phyloP scores from a whole-genome alignment of 2,329 filamentous ascomycete genomes.

The Sclerotiophoma versabilis region DNA sequence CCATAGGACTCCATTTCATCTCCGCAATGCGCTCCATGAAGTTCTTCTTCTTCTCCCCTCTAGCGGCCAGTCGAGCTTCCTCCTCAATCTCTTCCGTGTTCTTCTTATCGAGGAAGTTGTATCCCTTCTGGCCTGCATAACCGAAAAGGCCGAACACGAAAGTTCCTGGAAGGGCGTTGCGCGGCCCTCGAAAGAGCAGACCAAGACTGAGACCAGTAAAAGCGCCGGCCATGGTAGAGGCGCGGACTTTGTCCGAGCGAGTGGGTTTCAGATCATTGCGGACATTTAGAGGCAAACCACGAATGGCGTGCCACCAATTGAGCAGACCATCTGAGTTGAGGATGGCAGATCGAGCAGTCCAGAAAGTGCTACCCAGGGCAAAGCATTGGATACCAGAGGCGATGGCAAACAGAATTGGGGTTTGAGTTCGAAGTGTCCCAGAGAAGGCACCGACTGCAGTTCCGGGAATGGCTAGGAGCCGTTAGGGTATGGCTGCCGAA shows the following conservation, averaged over 20 bases:
- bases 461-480: conserved; percentile 67
- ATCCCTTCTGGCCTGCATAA: conserved; percentile 63
- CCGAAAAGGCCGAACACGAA: conserved; percentile 67
- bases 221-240: conserved; percentile 74
- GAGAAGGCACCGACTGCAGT: conserved; percentile 61
- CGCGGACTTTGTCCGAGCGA: conserved; percentile 66
- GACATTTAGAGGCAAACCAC: conserved; percentile 30
- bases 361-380: conserved; percentile 77
- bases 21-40: conserved; percentile 61
- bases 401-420: conserved; percentile 72
- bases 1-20: conserved; percentile 75
- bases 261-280: conserved; percentile 57
- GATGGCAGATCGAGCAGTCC: conserved; percentile 63
- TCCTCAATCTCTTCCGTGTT: conserved; percentile 45
- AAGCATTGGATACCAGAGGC: conserved; percentile 83
- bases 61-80: conserved; percentile 39
- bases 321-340: conserved; percentile 43
- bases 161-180: conserved; percentile 60
- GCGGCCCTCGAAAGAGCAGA: conserved; percentile 57
- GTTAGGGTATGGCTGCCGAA: not conserved
- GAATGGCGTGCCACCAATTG: conserved; percentile 42
- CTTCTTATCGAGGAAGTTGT: conserved; percentile 60
- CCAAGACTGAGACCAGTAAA: conserved; percentile 66
- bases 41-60: conserved; percentile 43
- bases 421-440: conserved; percentile 67